Evolutionary conservation across 2,329 filamentous ascomycete genomes (phyloP).

Genomic region (Pseudogymnoascus sp.): DNA sequence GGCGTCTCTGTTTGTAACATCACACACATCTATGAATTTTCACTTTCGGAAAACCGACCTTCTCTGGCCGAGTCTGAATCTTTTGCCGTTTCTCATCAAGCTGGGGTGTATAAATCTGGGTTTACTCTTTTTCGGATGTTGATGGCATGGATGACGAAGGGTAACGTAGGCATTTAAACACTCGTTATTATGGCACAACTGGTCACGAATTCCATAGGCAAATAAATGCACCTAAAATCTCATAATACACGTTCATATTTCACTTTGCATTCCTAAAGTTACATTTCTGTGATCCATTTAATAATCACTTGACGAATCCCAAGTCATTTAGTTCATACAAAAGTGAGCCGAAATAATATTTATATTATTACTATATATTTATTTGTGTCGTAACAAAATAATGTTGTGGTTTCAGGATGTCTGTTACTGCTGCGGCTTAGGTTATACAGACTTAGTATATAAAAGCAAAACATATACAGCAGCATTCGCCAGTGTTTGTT

Average conservation of each 20-base stretch:
- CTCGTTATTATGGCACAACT: background rate
- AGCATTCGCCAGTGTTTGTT: too few species aligned
- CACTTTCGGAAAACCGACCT: conserved; percentile 1
- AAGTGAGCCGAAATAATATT: background rate
- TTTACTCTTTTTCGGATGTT: conserved; percentile 5
- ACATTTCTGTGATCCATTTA: background rate
- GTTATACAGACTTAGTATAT: too few species aligned
- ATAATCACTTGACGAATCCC: background rate
- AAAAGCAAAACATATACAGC: too few species aligned
- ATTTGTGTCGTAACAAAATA: too few species aligned
- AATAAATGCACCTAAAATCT: conserved; percentile 6
- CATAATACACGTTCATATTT: background rate
- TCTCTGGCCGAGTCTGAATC: conserved; percentile 1
- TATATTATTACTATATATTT: background rate
- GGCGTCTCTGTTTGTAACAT: conserved; percentile 9
- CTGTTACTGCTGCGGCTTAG: too few species aligned
- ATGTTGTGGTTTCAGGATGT: too few species aligned
- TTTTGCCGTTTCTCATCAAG: background rate
- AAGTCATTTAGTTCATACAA: background rate
- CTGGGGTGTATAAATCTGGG: conserved; percentile 4
- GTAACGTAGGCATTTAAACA: background rate
- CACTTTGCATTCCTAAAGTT: background rate
- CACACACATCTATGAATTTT: conserved; percentile 6
- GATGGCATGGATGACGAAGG: background rate
- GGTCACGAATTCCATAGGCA: conserved; percentile 5